phyloP scores from a whole-genome alignment of 208 protist species.

The Trypanosoma melophagium region DNA sequence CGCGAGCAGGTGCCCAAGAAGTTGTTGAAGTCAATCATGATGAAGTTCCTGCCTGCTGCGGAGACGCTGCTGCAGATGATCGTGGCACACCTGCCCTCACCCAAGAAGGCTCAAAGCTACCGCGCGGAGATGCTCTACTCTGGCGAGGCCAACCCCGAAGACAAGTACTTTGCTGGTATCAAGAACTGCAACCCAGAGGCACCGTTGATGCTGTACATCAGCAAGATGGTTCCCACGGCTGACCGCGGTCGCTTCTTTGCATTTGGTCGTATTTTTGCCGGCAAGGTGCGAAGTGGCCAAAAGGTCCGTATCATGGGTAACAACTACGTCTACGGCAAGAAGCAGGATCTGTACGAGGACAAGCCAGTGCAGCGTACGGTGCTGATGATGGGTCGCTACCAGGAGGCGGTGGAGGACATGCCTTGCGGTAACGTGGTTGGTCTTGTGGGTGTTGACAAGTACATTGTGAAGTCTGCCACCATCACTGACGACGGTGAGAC shows the following conservation, averaged over 20 bases:
- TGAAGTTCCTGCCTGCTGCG: slow-evolving; percentile 96
- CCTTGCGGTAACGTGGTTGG: slow-evolving; percentile 98
- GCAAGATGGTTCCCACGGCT: slow-evolving; percentile 99
- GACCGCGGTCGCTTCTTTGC: slow-evolving; percentile 94
- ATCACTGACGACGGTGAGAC: slow-evolving; percentile 89
- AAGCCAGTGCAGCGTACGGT: slow-evolving; percentile 75
- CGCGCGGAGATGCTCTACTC: slow-evolving; percentile 96
- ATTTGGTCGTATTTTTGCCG: slow-evolving; percentile 73
- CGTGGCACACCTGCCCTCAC: slow-evolving; percentile 97
- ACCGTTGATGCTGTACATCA: slow-evolving; percentile 99
- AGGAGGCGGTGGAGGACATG: slow-evolving; percentile 95
- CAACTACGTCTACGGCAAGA: slow-evolving; percentile 97
- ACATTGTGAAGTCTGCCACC: slow-evolving; percentile 98
- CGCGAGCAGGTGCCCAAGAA: slow-evolving; percentile 91
- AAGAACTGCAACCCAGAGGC: slow-evolving; percentile 92
- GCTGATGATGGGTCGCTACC: slow-evolving; percentile 92
- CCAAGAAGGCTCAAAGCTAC: slow-evolving; percentile 96
- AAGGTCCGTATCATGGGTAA: slow-evolving; percentile 98
- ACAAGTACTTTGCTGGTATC: slow-evolving; percentile 88
- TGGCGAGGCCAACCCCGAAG: slow-evolving; percentile 93
- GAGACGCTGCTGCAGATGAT: slow-evolving; percentile 99
- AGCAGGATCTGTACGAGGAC: slow-evolving; percentile 94
- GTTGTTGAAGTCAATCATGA: slow-evolving; percentile 98
- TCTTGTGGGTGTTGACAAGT: slow-evolving; percentile 99
- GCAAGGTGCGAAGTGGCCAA: slow-evolving; percentile 97